phyloP scores from a whole-genome alignment of 345 rosid genomes.

The Gynandropsis gynandra region DNA sequence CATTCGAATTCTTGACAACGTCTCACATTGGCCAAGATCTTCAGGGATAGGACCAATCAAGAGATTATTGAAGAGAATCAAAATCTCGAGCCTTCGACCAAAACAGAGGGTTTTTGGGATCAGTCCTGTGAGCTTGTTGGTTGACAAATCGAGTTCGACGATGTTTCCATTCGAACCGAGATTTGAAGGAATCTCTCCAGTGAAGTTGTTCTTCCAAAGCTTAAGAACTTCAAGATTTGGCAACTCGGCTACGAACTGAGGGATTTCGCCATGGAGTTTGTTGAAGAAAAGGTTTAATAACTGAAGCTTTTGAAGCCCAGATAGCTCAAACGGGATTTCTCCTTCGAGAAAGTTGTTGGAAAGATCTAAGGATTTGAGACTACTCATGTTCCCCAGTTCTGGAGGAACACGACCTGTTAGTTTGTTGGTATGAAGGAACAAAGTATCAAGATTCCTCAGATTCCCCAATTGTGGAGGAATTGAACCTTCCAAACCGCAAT shows the following conservation, averaged over 20 bases:
- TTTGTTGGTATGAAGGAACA: slow-evolving; percentile 62
- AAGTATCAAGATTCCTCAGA: slow-evolving; percentile 52
- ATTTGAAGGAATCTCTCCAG: slow-evolving; percentile 60
- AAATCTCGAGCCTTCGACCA: slow-evolving; percentile 43
- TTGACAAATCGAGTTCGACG: slow-evolving; percentile 62
- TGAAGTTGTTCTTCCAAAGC: slow-evolving; percentile 90
- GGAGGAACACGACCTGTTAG: slow-evolving; percentile 60
- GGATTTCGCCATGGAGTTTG: slow-evolving; percentile 74
- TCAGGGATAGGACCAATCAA: slow-evolving; percentile 76
- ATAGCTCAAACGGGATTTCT: slow-evolving; percentile 64
- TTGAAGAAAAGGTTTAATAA: slow-evolving; percentile 74
- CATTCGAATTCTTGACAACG: slow-evolving; percentile 57
- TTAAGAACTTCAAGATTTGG: slow-evolving; percentile 49
- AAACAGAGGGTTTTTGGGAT: slow-evolving; percentile 51
- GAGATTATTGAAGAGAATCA: slow-evolving; percentile 76
- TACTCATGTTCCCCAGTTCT: slow-evolving; percentile 65
- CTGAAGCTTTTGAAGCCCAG: slow-evolving; percentile 46
- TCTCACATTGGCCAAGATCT: slow-evolving; percentile 58
- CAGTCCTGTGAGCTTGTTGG: slow-evolving; percentile 80
- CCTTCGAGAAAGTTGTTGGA: slow-evolving; percentile 70
- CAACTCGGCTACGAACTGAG: slow-evolving; percentile 49
- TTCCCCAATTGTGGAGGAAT: slow-evolving; percentile 62
- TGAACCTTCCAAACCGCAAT: slow-evolving; percentile 62
- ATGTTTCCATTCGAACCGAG: slow-evolving; percentile 72
- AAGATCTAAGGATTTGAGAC: slow-evolving; percentile 62